Base-by-base conservation (phyloP, 2,329 filamentous ascomycete genomes). In the Aspergillus ochraceoroseus region DNA sequence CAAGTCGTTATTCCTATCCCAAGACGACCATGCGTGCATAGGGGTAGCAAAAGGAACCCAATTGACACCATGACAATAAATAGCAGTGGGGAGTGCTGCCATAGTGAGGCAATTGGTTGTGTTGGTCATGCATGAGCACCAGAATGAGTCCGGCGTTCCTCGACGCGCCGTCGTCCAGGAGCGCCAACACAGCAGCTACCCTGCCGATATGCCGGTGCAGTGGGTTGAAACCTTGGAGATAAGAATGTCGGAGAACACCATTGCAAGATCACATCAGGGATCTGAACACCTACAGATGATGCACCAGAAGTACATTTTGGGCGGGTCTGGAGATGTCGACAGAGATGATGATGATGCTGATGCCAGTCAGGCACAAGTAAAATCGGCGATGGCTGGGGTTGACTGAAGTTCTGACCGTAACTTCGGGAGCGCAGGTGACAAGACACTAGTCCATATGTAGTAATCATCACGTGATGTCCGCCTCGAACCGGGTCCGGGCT, bases 1-100 rank as follows among this genome's bases (percentile, higher is more conserved):
- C 51, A 54, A 55, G 54, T 54, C 48, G 38, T 45, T 38, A 34
- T 37, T 37, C 42, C 41, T 47, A 44, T 45, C 52, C 52, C 50
- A 43, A 54, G 47, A 40, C 45, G 47, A 34, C 22, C 36, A 38
- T 30, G 44, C 43, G 43, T 44, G 46, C 48, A 53, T 51, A 37
- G 41, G 47, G 46, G 46, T 38, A 51, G 35, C 26, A 20, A 33
- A 41, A 37, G 26, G 25, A 47, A 40, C 40, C 51, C 49, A 54
- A 54, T 51, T 44, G 46, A 36, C 36, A 29, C 13, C 25, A 22
- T 33, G 37, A 33, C 18, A 41, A 40, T 47, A 43, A 46, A 44
- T 39, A 46, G 31, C 37, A 46, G 47, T 52, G 48, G 47, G 37
- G 49, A 51, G 47, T 32, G 26, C 26, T 43, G 45, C 47, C 32